Evolutionary conservation across 805 yeast genomes (phyloP).

Genomic region (Saccharomycopsis synnaedendra): DNA sequence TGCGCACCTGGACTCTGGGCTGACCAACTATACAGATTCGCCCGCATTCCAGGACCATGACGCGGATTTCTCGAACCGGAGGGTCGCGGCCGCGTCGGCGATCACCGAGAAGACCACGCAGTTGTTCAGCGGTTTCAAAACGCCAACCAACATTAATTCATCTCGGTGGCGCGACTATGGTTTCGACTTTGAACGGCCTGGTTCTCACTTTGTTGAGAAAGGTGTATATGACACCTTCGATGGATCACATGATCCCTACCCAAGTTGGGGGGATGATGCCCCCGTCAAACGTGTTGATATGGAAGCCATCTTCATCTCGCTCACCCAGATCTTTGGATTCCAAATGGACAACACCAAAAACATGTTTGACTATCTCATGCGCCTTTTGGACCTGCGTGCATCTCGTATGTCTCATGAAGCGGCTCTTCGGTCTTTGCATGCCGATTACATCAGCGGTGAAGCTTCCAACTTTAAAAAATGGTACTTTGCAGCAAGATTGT

Average conservation of each 20-base stretch:
- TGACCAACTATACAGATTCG: conserved; percentile 21
- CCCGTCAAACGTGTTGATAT: conserved; percentile 46
- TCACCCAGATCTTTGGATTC: conserved; percentile 52
- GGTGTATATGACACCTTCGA: conserved; percentile 33
- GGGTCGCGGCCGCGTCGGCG: conserved; percentile 15
- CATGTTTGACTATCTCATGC: conserved; percentile 55
- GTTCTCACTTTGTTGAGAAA: conserved; percentile 29
- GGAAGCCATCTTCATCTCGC: conserved; percentile 40
- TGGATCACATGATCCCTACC: conserved; percentile 36
- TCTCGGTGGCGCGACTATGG: conserved; percentile 43
- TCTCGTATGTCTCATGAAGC: conserved; percentile 46
- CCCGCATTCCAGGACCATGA: conserved; percentile 20
- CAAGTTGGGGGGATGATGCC: conserved; percentile 32
- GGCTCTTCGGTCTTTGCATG: conserved; percentile 53
- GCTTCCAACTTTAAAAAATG: conserved; percentile 62
- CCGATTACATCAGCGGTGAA: conserved; percentile 65
- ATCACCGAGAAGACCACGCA: conserved; percentile 28
- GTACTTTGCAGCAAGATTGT: conserved; percentile 69
- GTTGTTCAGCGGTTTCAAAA: conserved; percentile 95
- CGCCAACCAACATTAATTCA: conserved; percentile 72
- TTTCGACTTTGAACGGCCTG: conserved; percentile 20
- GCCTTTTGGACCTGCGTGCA: conserved; percentile 55
- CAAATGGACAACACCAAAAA: conserved; percentile 55
- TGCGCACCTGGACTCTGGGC: not conserved
- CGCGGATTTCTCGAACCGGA: too few species aligned